Base-by-base conservation (phyloP, 2,329 filamentous ascomycete species). In the Penicillium sp. region DNA sequence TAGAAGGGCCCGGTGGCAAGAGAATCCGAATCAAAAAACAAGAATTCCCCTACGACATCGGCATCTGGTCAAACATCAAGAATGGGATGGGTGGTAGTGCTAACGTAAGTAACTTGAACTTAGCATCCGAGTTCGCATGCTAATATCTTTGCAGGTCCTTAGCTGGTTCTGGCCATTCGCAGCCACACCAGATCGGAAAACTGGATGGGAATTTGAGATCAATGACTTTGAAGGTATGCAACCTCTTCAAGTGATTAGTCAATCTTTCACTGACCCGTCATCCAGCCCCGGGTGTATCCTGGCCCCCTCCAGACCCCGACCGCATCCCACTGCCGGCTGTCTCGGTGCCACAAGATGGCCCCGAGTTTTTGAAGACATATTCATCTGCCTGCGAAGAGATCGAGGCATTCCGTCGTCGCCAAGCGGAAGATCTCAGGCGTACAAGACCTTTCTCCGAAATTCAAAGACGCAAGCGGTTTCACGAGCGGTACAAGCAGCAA, bases 11-110 rank as follows among this genome's bases (percentile, higher is more conserved):
- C 0, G 83, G 86, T 47, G 86, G 86, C 2, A 73, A 75, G 2
- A 78, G 78, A 61, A 67, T 88, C 7, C 77, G 75, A 12, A 85
- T 89, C 48, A 73, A 74, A 53, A 83, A 80, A 57, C 86, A 88
- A 63, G 86, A 89, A 63, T 89, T 87, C 63, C 86, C 86, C 0
- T 89, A 87, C 69, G 86, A 89, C 62, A 82, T 89, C 54, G 86
- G 86, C 5, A 83, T 89, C 54, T 86, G 80, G 78, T 67, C 75
- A 3, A 89, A 89, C 62, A 77, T 88, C 25, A 81, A 76, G 51
- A 82, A 84, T 59, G 83, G 83, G 17, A 88, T 89, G 86, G 84
- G 84, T 0, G 82, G 80, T 1, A 75, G 73, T 41, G 81, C 80
- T 48, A 82, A 79, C 67, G 77, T 79, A 10, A 58, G 73, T 68